Conservation (phyloP, 495 filamentous ascomycete species). For the Aspergillus kassunensis region DNA sequence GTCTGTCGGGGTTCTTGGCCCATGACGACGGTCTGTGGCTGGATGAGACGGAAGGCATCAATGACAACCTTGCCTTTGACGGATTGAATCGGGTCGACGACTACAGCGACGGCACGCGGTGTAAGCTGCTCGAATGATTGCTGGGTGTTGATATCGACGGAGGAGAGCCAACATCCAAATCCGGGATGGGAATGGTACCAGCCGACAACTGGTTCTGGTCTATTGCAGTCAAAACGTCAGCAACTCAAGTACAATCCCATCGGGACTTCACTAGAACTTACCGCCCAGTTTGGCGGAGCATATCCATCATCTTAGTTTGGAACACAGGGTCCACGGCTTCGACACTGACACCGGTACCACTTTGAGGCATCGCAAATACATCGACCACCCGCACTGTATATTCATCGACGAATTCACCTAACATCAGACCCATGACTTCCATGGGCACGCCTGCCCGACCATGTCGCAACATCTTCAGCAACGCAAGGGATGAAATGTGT, state of each 20-base stretch:
- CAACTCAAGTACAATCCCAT: background rate
- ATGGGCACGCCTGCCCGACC: slow-evolving; percentile 96
- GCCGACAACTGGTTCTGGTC: slow-evolving; percentile 93
- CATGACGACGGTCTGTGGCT: slow-evolving; percentile 97
- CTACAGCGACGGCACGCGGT: slow-evolving; percentile 91
- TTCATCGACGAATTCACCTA: slow-evolving; percentile 98
- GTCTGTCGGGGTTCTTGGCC: slow-evolving; percentile 98
- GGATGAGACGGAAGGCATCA: slow-evolving; percentile 97
- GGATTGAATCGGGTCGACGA: slow-evolving; percentile 97
- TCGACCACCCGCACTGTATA: slow-evolving; percentile 97
- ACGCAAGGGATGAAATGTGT: slow-evolving; percentile 94
- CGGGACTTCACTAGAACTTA: slow-evolving; percentile 37
- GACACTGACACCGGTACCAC: slow-evolving; percentile 95
- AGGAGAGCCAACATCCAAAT: slow-evolving; percentile 98
- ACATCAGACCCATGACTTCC: slow-evolving; percentile 99
- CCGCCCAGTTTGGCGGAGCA: slow-evolving; percentile 95
- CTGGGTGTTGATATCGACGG: slow-evolving; percentile 98
- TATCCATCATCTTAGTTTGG: slow-evolving; percentile 99
- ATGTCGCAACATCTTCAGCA: slow-evolving; percentile 97
- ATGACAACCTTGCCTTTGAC: slow-evolving; percentile 99
- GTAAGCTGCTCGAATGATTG: slow-evolving; percentile 98
- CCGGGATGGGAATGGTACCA: slow-evolving; percentile 99
- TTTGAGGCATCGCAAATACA: slow-evolving; percentile 99
- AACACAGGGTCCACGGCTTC: slow-evolving; percentile 98
- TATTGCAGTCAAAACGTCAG: slow-evolving; percentile 32